phyloP scores from a whole-genome alignment of 495 filamentous ascomycete species.

The Thozetella sp. region DNA sequence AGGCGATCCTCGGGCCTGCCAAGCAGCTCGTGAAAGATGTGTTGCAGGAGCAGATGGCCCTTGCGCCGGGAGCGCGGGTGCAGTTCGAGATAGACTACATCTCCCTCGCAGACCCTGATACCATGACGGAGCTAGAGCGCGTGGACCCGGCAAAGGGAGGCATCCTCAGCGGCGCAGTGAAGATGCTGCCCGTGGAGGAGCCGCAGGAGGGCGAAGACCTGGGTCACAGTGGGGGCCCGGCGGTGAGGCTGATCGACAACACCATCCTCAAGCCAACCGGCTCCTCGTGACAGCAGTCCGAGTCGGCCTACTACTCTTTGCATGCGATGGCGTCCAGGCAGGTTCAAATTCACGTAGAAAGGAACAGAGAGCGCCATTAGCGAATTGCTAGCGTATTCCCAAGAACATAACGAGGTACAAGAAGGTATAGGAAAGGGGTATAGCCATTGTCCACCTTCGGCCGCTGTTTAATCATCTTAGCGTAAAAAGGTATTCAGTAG shows the following conservation, averaged over 20 bases:
- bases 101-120: conserved; percentile 79
- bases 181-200: conserved; percentile 81
- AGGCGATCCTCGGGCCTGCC: conserved; percentile 70
- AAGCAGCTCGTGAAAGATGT: conserved; percentile 48
- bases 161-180: conserved; percentile 86
- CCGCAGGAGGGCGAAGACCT: conserved; percentile 69
- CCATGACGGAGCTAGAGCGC: conserved; percentile 72
- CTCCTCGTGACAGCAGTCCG: background rate
- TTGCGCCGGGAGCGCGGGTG: conserved; percentile 64
- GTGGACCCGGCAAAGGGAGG: conserved; percentile 69
- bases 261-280: conserved; percentile 64
- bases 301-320: no score
- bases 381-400: background rate
- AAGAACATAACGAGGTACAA: background rate
- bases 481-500: background rate
- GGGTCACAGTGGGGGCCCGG: conserved; percentile 66
- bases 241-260: conserved; percentile 92
- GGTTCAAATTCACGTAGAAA: background rate
- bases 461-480: background rate
- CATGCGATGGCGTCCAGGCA: background rate
- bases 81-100: conserved; percentile 87
- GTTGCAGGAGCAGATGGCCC: conserved; percentile 60
- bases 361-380: background rate
- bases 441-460: background rate
- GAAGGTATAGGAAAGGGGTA: background rate